phyloP scores from a whole-genome alignment of 169 alveolate genomes.

The Eimeria brunetti region DNA sequence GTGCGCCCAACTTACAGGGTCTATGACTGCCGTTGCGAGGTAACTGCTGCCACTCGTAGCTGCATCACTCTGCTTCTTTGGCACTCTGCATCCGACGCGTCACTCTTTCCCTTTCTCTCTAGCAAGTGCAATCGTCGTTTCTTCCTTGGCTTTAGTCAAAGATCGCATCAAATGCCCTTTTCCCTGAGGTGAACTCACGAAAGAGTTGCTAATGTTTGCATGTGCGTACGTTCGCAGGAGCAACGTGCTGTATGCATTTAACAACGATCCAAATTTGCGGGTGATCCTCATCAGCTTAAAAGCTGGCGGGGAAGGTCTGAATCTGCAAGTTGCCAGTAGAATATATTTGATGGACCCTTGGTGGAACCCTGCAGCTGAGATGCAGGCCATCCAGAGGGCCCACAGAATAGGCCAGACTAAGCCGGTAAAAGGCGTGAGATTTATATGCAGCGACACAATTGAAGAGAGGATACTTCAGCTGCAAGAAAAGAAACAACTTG shows the following conservation, averaged over 20 bases:
- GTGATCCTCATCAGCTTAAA: slow-evolving; percentile 94
- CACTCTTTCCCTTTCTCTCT: not conserved
- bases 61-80: not conserved
- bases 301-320: slow-evolving; percentile 99
- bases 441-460: slow-evolving; percentile 96
- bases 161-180: not conserved
- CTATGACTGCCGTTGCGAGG: slow-evolving; percentile 87
- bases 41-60: not conserved
- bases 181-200: not conserved
- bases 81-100: not conserved
- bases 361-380: slow-evolving; percentile 99
- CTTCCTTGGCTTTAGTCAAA: not conserved
- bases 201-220: slow-evolving; percentile 1
- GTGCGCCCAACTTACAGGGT: slow-evolving; percentile 90
- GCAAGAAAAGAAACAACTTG: slow-evolving; percentile 95
- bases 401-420: slow-evolving; percentile 97
- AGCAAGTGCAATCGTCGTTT: not conserved
- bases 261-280: slow-evolving; percentile 88
- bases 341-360: slow-evolving; percentile 98
- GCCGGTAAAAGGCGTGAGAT: slow-evolving; percentile 95
- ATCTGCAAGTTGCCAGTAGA: slow-evolving; percentile 97
- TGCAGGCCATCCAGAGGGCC: slow-evolving; percentile 98
- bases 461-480: slow-evolving; percentile 97
- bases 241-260: slow-evolving; percentile 90
- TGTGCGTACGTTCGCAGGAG: slow-evolving; percentile 82